Base-by-base conservation (phyloP, 176 grass and related monocot genomes). In the Urochloa ruziziensis region DNA sequence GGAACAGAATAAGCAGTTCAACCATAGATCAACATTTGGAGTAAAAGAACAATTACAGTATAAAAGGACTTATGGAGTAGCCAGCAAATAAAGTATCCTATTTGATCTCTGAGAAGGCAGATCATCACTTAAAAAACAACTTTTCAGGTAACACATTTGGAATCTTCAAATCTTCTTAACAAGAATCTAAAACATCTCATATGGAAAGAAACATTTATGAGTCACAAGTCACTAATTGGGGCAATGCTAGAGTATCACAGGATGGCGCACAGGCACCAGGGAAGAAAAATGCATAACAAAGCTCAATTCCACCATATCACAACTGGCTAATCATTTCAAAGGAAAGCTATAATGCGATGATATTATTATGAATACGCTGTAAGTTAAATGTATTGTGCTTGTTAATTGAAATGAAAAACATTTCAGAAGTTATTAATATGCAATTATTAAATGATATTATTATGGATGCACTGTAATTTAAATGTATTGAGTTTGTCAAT, bases 111-210 rank as follows among this genome's bases (percentile, higher is more conserved):
- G 7, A 67, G 73, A 74, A 67, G 67, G 71, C 79, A 2, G 11
- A 44, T 35, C 29, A 59, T 59, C 10, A 82, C 3, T 62, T 57
- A 6, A 25, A 24, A 40, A 35, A 51, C 51, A 28, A 62, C 14
- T 70, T 87, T 19, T 33, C 18, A 78, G 44, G 52, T 82, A 70
- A 43, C 44, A 51, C 17, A 64, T 58, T 77, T 53, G 10, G 12
- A 70, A 36, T 52, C 1, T 25, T 65, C 7, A 39, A 24, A 49
- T 67, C 25, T 49, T 42, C 14, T 16, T 19, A 80, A 43, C 19
- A 25, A 67, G 70, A 19, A 85, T 6, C 32, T 89, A 62, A 27
- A 35, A 34, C 52, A 72, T 13, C 46, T 67, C 86, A 57, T 49
- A 68, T 59, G 25, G 29, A 76, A 73, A 6, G 34, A 34, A 76